phyloP scores from a whole-genome alignment of 2,329 filamentous ascomycete species.

The Xylaria sp. region DNA sequence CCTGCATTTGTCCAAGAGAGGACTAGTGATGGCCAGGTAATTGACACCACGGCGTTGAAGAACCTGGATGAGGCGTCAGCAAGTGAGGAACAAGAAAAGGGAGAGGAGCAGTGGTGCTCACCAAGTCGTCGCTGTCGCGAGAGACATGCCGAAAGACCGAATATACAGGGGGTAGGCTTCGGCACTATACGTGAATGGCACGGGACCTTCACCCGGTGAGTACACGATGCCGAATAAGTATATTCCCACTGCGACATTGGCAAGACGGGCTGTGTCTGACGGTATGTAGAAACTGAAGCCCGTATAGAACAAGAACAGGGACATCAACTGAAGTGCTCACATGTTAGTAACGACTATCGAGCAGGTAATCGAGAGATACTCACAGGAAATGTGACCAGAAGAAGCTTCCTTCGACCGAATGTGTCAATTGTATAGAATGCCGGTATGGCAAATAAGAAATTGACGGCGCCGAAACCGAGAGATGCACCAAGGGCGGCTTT shows the following conservation, averaged over 20 bases:
- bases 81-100: neutral
- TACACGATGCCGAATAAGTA: constrained; percentile 48
- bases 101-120: neutral
- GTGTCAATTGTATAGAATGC: constrained; percentile 64
- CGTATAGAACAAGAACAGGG: constrained; percentile 42
- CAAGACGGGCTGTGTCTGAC: constrained; percentile 35
- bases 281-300: constrained; percentile 45
- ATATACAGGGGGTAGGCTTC: constrained; percentile 62
- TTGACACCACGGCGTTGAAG: constrained; percentile 34
- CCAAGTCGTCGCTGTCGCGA: constrained; percentile 50
- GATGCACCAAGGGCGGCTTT: constrained; percentile 53
- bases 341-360: constrained; percentile 1
- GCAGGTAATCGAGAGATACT: constrained; percentile 1
- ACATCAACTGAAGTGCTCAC: constrained; percentile 44
- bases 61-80: constrained; percentile 16
- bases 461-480: constrained; percentile 59
- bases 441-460: constrained; percentile 59
- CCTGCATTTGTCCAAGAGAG: constrained; percentile 42
- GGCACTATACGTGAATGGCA: constrained; percentile 62
- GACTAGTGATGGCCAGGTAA: constrained; percentile 45
- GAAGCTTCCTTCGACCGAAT: constrained; percentile 59
- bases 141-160: constrained; percentile 56
- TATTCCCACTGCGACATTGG: constrained; percentile 43
- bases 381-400: constrained; percentile 57
- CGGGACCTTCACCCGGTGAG: constrained; percentile 56